Evolutionary conservation across 2,329 filamentous ascomycete species (phyloP).

Genomic region (Fusarium sp.): DNA sequence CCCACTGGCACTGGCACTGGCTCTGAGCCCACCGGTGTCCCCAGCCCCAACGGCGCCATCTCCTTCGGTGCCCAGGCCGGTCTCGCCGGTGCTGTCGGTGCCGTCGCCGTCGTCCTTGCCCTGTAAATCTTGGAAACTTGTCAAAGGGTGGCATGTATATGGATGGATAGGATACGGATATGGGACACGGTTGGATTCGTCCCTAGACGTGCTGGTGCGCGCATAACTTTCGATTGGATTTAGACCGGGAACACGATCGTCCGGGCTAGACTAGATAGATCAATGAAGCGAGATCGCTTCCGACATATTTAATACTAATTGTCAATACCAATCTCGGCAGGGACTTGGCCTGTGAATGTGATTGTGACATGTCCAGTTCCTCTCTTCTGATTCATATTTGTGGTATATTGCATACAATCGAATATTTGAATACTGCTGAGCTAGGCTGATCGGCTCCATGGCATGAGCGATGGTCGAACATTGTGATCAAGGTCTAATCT

Average conservation of each 20-base stretch:
- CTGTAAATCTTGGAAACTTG: conserved; percentile 35
- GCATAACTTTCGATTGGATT: conserved; percentile 39
- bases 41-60: conserved; percentile 34
- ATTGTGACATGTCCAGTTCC: neutral
- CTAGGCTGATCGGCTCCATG: neutral
- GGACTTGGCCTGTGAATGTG: conserved; percentile 1
- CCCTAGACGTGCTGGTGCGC: conserved; percentile 39
- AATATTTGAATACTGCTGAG: neutral
- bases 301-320: conserved; percentile 44
- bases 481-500: neutral
- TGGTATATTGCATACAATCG: neutral
- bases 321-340: conserved; percentile 27
- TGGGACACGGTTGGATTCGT: conserved; percentile 8
- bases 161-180: conserved; percentile 13
- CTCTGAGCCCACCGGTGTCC: conserved; percentile 4
- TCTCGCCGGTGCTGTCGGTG: conserved; percentile 40
- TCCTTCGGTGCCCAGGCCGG: conserved; percentile 34
- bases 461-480: neutral
- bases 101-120: conserved; percentile 38
- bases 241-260: conserved; percentile 30
- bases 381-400: neutral
- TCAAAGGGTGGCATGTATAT: conserved; percentile 6
- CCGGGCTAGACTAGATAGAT: conserved; percentile 35
- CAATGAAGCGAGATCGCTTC: conserved; percentile 38
- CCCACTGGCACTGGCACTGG: conserved; percentile 27